Conservation (phyloP, 306 rosid species). For the Prinsepia uniflora region DNA sequence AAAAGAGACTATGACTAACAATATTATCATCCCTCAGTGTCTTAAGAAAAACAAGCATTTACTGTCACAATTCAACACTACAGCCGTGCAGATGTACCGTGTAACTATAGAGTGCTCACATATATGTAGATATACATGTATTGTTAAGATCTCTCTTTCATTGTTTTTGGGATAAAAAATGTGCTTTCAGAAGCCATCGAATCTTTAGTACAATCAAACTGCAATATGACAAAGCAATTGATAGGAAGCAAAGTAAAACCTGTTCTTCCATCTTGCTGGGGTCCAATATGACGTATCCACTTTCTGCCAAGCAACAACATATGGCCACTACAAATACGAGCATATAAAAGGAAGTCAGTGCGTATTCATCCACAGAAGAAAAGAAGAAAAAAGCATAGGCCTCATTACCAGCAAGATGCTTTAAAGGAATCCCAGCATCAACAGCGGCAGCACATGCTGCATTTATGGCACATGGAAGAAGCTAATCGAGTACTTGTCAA, state of each 20-base stretch:
- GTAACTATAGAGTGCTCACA: too few relatives aligned
- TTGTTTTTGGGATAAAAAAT: not conserved
- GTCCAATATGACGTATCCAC: slow-evolving; percentile 63
- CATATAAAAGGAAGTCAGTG: slow-evolving; percentile 22
- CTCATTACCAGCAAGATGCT: slow-evolving; percentile 82
- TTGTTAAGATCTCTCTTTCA: too few relatives aligned
- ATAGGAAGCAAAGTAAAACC: slow-evolving; percentile 27
- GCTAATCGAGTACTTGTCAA: slow-evolving; percentile 55
- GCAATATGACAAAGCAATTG: not conserved
- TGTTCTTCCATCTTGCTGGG: slow-evolving; percentile 91
- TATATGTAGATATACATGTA: not conserved
- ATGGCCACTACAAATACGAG: slow-evolving; percentile 67
- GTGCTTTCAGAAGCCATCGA: not conserved
- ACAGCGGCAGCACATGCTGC: slow-evolving; percentile 91
- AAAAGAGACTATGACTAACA: too few relatives aligned
- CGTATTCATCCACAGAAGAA: slow-evolving; percentile 17
- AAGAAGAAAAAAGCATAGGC: slow-evolving; percentile 17
- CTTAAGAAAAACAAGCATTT: not conserved
- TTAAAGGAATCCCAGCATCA: slow-evolving; percentile 88
- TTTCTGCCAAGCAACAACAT: slow-evolving; percentile 72
- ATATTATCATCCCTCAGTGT: not conserved
- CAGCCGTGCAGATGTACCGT: not conserved
- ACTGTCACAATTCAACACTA: not conserved
- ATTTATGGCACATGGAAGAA: slow-evolving; percentile 91
- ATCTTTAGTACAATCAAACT: not conserved